A percentile compares a stretch with the other conserved stretches of the same genome.
phyloP scores from a whole-genome alignment of 163 green algal genomes.

The Scenedesmus sp. region DNA sequence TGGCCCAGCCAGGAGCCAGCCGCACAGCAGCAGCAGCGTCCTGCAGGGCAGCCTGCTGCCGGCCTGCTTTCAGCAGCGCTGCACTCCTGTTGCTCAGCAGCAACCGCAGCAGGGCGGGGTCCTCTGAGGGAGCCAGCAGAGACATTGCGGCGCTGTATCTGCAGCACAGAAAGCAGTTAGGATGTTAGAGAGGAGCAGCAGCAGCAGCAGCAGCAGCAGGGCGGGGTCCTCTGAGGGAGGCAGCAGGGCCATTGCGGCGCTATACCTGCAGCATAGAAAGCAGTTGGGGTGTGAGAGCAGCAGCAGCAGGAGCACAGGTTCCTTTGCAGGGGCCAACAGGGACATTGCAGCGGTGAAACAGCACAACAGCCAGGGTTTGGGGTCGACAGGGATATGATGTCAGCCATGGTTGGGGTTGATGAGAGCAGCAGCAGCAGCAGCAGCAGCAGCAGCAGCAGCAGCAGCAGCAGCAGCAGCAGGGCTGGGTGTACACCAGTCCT shows the following conservation, averaged over 20 bases:
- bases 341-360: no score
- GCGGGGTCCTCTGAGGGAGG: not conserved
- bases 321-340: no score
- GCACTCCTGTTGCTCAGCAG: slow-evolving; percentile 37
- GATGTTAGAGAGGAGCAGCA: not conserved
- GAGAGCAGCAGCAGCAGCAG: no score
- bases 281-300: not conserved
- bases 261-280: slow-evolving; percentile 10
- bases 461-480: not conserved
- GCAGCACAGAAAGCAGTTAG: not conserved
- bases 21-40: slow-evolving; percentile 25
- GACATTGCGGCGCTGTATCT: slow-evolving; percentile 33
- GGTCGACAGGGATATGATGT: not conserved
- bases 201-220: not conserved
- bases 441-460: no score
- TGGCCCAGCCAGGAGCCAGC: slow-evolving; percentile 28
- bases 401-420: no score
- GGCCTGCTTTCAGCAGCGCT: not conserved
- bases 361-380: not conserved
- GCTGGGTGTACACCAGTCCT: no score
- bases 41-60: not conserved
- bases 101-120: not conserved
- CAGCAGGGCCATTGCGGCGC: not conserved
- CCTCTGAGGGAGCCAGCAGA: not conserved
- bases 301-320: not conserved